Conservation (phyloP, 192 early-diverging fungal genomes). For the Entomortierella beljakovae region DNA sequence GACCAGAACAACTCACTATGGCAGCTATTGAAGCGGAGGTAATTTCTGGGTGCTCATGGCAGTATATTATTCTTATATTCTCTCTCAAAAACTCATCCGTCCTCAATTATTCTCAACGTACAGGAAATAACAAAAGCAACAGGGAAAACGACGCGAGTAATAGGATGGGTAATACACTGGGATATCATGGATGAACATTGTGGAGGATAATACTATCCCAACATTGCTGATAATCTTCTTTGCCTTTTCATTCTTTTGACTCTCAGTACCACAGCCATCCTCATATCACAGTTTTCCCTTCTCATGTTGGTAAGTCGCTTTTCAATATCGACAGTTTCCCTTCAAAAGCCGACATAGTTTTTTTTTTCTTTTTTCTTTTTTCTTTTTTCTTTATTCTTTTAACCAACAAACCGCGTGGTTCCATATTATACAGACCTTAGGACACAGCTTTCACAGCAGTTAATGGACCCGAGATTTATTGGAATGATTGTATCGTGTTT, state of each 20-base stretch:
- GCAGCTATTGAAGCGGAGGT: constrained; percentile 63
- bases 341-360: too few species aligned
- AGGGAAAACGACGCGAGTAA: constrained; percentile 54
- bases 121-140: constrained; percentile 56
- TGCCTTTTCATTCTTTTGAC: not conserved
- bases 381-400: too few species aligned
- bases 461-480: constrained; percentile 63
- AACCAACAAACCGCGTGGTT: too few species aligned
- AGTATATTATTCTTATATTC: not conserved
- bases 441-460: constrained; percentile 61
- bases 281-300: constrained; percentile 65
- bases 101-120: not conserved
- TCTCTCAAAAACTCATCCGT: not conserved
- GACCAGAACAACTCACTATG: constrained; percentile 61
- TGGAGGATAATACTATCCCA: too few species aligned
- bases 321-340: not conserved
- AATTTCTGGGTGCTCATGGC: too few species aligned
- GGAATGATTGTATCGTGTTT: constrained; percentile 66
- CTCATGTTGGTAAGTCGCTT: constrained; percentile 57
- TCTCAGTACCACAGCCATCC: constrained; percentile 66
- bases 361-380: too few species aligned
- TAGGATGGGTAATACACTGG: constrained; percentile 60
- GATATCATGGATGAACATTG: too few species aligned
- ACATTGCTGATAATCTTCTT: not conserved
- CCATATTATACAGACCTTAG: constrained; percentile 55